phyloP scores from a whole-genome alignment of 2,329 filamentous ascomycete genomes.

The Verticillium longisporum region DNA sequence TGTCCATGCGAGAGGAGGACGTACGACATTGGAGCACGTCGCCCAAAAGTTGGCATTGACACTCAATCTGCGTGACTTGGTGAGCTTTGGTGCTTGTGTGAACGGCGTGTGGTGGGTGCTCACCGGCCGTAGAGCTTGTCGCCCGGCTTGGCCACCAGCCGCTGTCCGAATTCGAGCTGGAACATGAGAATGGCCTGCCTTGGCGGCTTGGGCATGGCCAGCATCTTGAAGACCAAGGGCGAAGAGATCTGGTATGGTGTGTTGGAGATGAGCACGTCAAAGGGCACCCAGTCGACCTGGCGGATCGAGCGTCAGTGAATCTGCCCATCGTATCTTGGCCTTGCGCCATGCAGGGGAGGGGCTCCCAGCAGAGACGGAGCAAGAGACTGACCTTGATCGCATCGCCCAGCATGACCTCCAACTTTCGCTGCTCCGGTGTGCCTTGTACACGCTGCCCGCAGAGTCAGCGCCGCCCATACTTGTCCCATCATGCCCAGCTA shows the following conservation, averaged over 20 bases:
- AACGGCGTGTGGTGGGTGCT: conserved; percentile 31
- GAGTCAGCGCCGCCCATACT: conserved; percentile 49
- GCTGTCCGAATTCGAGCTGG: conserved; percentile 88
- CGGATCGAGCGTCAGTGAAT: background rate
- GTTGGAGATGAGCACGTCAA: conserved; percentile 75
- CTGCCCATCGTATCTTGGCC: too few species aligned
- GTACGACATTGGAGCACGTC: conserved; percentile 11
- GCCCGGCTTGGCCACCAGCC: conserved; percentile 72
- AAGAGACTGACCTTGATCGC: conserved; percentile 32
- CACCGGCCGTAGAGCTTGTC: conserved; percentile 43
- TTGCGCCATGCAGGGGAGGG: too few species aligned
- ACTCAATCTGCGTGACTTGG: conserved; percentile 5
- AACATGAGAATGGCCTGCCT: conserved; percentile 89
- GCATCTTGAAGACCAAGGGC: conserved; percentile 84
- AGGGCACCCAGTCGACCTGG: conserved; percentile 44
- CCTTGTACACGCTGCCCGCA: conserved; percentile 74
- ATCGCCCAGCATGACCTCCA: conserved; percentile 87
- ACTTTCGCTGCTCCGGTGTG: conserved; percentile 71
- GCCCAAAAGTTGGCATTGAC: conserved; percentile 14
- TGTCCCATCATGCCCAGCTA: background rate
- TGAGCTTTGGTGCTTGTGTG: background rate
- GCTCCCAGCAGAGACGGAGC: too few species aligned
- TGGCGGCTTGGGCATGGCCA: conserved; percentile 75
- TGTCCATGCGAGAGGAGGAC: background rate
- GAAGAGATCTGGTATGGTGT: conserved; percentile 74